A percentile compares a stretch with the other conserved stretches of the same genome.
Evolutionary conservation across 2,329 filamentous ascomycete genomes (phyloP).

Genomic region (Xylaria sp.): DNA sequence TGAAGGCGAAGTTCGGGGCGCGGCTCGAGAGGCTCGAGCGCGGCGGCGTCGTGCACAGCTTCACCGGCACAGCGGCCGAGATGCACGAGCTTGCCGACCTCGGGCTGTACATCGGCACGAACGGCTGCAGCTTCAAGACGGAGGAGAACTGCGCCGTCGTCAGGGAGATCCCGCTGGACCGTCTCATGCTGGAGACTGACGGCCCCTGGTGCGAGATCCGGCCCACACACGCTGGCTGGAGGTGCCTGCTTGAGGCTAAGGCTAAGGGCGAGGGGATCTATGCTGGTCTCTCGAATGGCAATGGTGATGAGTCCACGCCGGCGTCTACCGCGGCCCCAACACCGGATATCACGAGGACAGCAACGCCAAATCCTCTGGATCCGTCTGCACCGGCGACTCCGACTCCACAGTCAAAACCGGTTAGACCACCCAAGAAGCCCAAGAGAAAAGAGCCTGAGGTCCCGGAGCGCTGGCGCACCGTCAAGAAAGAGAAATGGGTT

Average conservation of each 20-base stretch:
- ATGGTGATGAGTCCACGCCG: conserved; percentile 21
- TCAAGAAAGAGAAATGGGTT: conserved; percentile 97
- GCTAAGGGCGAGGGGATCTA: conserved; percentile 34
- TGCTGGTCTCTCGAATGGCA: background rate
- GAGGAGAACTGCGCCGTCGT: conserved; percentile 90
- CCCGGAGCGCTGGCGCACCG: conserved; percentile 78
- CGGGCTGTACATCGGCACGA: conserved; percentile 92
- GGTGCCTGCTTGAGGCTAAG: conserved; percentile 65
- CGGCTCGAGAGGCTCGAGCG: conserved; percentile 74
- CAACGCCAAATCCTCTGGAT: conserved; percentile 29
- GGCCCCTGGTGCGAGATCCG: conserved; percentile 98
- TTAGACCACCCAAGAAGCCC: conserved; percentile 53
- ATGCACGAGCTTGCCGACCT: conserved; percentile 82
- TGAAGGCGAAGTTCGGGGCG: conserved; percentile 68
- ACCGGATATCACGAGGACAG: conserved; percentile 31
- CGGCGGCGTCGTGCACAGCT: conserved; percentile 90
- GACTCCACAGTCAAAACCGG: conserved; percentile 35
- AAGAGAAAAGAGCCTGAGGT: conserved; percentile 73
- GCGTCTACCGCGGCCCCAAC: conserved; percentile 42
- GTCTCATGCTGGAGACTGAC: conserved; percentile 94
- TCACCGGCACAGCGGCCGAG: conserved; percentile 88
- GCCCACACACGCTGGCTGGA: conserved; percentile 85
- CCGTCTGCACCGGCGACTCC: conserved; percentile 14
- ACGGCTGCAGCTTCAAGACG: conserved; percentile 97
- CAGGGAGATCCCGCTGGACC: conserved; percentile 78